Evolutionary conservation across 1,139 yeast species (phyloP).

Genomic region (Suhomyces choctaworum): DNA sequence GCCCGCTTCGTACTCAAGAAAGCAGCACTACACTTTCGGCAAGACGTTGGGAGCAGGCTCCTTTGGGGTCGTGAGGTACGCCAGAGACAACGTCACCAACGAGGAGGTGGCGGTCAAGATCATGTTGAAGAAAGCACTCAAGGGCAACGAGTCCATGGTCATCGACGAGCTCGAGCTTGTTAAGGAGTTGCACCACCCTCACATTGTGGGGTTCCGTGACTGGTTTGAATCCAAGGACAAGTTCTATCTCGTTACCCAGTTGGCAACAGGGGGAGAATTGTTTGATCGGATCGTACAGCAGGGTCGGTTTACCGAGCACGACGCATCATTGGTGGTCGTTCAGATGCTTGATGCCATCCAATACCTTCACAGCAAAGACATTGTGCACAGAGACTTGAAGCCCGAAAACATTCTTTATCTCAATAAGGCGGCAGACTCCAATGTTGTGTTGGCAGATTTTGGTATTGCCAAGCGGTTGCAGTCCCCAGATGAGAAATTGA

Average conservation of each 20-base stretch:
- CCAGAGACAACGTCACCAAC: conserved; percentile 54
- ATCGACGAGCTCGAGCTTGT: conserved; percentile 74
- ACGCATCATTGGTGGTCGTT: conserved; percentile 68
- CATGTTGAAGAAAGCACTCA: conserved; percentile 75
- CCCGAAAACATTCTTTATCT: conserved; percentile 84
- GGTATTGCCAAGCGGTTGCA: conserved; percentile 82
- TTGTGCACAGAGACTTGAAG: conserved; percentile 88
- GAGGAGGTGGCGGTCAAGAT: conserved; percentile 88
- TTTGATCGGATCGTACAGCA: conserved; percentile 77
- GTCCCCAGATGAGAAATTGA: conserved; percentile 61
- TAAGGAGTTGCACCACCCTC: conserved; percentile 67
- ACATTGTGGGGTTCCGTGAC: conserved; percentile 79
- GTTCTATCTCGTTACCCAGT: conserved; percentile 70
- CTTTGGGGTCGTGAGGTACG: conserved; percentile 84
- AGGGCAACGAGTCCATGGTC: conserved; percentile 71
- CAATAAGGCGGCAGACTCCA: conserved; percentile 53
- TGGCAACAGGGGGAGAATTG: conserved; percentile 90
- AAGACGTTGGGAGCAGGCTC: conserved; percentile 88
- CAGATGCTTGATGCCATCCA: conserved; percentile 74
- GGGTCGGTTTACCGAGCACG: conserved; percentile 82
- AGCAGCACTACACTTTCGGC: conserved; percentile 68
- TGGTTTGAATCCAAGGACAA: conserved; percentile 87
- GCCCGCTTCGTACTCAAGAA: conserved; percentile 67
- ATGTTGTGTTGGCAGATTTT: conserved; percentile 83
- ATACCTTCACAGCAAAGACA: conserved; percentile 70